These are phyloP conservation scores for Mycosphaerella sp. DNA, from an alignment of 2,329 filamentous ascomycete genomes.

Conservation along the genomic window DNA sequence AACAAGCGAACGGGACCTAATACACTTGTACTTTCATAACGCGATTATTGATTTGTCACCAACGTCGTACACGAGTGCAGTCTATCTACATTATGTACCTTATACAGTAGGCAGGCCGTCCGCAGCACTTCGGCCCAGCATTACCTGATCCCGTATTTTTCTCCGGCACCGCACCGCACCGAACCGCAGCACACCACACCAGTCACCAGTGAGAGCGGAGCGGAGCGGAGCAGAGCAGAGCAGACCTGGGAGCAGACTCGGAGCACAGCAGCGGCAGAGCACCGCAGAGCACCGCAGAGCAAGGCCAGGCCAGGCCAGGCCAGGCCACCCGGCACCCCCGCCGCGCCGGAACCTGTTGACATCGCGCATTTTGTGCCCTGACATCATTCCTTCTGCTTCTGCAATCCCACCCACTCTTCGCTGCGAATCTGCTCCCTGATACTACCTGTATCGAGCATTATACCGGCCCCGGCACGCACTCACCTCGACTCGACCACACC, in stretches of 20 bases:
- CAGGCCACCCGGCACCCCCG: too few relatives aligned
- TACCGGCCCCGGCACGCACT: background rate
- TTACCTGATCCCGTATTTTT: too few relatives aligned
- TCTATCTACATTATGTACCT: too few relatives aligned
- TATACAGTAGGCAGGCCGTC: too few relatives aligned
- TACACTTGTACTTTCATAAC: background rate
- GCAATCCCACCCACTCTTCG: background rate
- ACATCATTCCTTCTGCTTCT: slow-evolving; percentile 2
- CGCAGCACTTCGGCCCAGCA: too few relatives aligned
- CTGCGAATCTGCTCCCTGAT: background rate
- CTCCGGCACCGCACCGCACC: background rate
- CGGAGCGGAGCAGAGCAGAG: too few relatives aligned
- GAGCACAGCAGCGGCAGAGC: too few relatives aligned
- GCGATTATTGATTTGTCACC: background rate
- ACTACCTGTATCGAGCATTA: background rate
- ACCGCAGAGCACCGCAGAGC: too few relatives aligned
- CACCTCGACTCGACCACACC: background rate
- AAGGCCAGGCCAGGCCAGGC: too few relatives aligned
- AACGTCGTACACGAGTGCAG: background rate
- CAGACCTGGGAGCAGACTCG: too few relatives aligned
- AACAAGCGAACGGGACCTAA: too few relatives aligned
- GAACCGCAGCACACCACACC: background rate
- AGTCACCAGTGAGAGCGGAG: too few relatives aligned
- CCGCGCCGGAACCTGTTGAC: background rate
- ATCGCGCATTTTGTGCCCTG: background rate